Conservation (phyloP, 2,329 filamentous ascomycete genomes). For the Fusarium continuum region DNA sequence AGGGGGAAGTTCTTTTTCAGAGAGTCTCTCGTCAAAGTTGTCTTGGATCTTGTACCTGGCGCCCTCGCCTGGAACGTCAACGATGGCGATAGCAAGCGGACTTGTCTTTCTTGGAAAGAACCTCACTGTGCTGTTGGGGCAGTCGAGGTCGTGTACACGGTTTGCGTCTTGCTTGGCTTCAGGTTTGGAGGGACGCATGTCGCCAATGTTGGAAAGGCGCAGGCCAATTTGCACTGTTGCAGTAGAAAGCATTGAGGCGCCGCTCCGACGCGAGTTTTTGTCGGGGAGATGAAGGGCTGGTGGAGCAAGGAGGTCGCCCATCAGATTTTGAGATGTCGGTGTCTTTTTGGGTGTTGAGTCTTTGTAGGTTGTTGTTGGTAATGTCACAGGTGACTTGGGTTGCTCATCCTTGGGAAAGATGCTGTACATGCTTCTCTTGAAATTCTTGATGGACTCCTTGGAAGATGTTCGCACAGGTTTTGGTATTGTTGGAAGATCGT, state of each 20-base stretch:
- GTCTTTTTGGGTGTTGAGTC: constrained; percentile 23
- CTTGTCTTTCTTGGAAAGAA: constrained; percentile 37
- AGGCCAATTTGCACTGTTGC: constrained; percentile 78
- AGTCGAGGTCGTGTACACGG: constrained; percentile 53
- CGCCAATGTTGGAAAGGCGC: constrained; percentile 68
- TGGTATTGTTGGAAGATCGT: constrained; percentile 22
- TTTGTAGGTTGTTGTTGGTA: constrained; percentile 60
- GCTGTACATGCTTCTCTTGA: constrained; percentile 42
- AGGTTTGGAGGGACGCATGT: constrained; percentile 52
- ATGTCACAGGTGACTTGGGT: constrained; percentile 45
- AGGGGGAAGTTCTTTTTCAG: constrained; percentile 49
- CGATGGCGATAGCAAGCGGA: constrained; percentile 40
- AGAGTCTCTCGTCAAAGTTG: constrained; percentile 41
- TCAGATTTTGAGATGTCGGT: not conserved
- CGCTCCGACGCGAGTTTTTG: constrained; percentile 59
- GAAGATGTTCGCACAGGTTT: constrained; percentile 26
- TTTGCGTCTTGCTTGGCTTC: constrained; percentile 28
- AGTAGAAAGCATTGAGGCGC: constrained; percentile 70
- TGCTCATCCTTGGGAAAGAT: constrained; percentile 36
- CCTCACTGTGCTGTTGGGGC: constrained; percentile 39
- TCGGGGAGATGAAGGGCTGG: constrained; percentile 55
- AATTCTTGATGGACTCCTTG: constrained; percentile 37
- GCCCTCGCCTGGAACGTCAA: constrained; percentile 40
- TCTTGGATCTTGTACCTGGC: constrained; percentile 34
- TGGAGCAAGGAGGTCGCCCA: constrained; percentile 47